A percentile compares a stretch with the other conserved stretches of the same genome.
Evolutionary conservation across 2,329 filamentous ascomycete species (phyloP).

Genomic region (Karstenula rhodostoma): DNA sequence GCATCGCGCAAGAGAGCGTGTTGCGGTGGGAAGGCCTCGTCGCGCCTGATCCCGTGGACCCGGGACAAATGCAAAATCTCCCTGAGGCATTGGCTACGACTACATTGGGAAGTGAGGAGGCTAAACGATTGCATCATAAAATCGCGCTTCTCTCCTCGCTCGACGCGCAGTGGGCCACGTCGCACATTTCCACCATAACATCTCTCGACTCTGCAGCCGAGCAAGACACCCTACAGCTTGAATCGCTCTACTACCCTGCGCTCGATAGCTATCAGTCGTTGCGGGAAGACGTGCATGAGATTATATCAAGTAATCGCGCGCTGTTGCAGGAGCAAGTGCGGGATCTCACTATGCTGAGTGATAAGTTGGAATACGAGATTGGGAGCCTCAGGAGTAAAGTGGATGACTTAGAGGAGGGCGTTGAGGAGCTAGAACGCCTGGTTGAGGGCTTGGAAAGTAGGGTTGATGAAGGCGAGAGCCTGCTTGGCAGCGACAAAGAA

Average conservation of each 20-base stretch:
- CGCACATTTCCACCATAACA: constrained; percentile 65
- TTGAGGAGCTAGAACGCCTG: constrained; percentile 80
- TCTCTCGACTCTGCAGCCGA: constrained; percentile 69
- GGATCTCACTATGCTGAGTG: constrained; percentile 80
- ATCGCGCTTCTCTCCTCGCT: constrained; percentile 65
- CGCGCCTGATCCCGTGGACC: constrained; percentile 27
- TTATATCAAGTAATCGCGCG: constrained; percentile 73
- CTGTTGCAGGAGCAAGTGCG: constrained; percentile 75
- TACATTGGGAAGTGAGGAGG: constrained; percentile 59
- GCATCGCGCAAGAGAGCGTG: constrained; percentile 77
- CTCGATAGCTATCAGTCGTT: constrained; percentile 74
- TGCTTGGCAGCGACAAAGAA: constrained; percentile 41
- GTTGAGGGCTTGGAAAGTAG: constrained; percentile 53
- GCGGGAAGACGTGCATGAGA: constrained; percentile 71
- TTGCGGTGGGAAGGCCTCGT: constrained; percentile 63
- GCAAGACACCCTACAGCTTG: constrained; percentile 65
- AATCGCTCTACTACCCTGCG: constrained; percentile 75
- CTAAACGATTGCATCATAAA: constrained; percentile 67
- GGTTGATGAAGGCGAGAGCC: constrained; percentile 66
- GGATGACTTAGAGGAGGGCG: constrained; percentile 84
- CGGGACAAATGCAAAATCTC: constrained; percentile 44
- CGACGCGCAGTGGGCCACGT: constrained; percentile 68
- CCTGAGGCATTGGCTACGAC: constrained; percentile 46
- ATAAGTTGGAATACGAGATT: constrained; percentile 92
- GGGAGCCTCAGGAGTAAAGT: constrained; percentile 80